Percentiles rank a stretch among this genome's conserved stretches.
These are phyloP conservation scores for Aspergillus tamarii DNA, from an alignment of 2,329 filamentous ascomycete species.

Conservation along the genomic window DNA sequence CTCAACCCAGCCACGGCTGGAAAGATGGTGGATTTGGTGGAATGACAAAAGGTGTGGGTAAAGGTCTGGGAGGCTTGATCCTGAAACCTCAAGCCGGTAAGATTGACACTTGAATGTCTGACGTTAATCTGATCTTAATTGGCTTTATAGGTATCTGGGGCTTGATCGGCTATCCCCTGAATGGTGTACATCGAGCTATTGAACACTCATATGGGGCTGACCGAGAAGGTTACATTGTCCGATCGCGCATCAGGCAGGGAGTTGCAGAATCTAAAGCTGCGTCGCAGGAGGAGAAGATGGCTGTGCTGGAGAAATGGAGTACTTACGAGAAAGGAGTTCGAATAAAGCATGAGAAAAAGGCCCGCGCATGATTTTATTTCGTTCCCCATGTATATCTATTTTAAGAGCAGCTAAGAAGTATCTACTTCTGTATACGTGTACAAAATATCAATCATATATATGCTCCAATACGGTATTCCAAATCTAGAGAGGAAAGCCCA, in stretches of 20 bases:
- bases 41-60: slow-evolving; percentile 13
- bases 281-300: slow-evolving; percentile 4
- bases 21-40: slow-evolving; percentile 10
- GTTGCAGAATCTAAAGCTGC: slow-evolving; percentile 10
- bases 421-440: no score
- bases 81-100: slow-evolving; percentile 18
- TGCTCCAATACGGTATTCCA: not conserved
- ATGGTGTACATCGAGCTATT: slow-evolving; percentile 13
- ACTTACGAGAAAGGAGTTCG: slow-evolving; percentile 9
- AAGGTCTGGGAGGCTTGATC: slow-evolving; percentile 14
- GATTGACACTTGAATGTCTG: not conserved
- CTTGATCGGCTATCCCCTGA: slow-evolving; percentile 17
- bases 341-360: not conserved
- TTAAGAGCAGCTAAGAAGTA: not conserved
- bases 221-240: slow-evolving; percentile 13
- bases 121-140: not conserved
- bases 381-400: not conserved
- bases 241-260: slow-evolving; percentile 17
- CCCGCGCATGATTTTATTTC: not conserved
- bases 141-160: slow-evolving; percentile 15
- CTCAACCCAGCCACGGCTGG: slow-evolving; percentile 14
- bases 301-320: slow-evolving; percentile 10
- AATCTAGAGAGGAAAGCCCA: not conserved
- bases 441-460: no score
- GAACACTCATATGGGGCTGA: slow-evolving; percentile 14